phyloP scores from a whole-genome alignment of 768 basidiomycete species.

The Dacryopinax spathularia region DNA sequence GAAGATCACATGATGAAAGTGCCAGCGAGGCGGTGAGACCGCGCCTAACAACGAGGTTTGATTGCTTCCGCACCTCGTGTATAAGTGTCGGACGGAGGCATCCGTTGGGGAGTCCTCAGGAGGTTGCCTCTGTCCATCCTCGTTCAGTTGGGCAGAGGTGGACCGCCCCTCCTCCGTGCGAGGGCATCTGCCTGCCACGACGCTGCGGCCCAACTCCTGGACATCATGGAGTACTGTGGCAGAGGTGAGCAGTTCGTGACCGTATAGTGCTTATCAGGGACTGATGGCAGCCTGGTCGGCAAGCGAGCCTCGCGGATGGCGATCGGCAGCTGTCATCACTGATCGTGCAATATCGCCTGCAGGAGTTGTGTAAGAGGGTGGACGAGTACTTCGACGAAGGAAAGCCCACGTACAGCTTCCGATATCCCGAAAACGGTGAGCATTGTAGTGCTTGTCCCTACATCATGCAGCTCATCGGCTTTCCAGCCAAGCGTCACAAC shows the following conservation, averaged over 20 bases:
- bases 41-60: too few species aligned
- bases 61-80: background rate
- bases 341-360: background rate
- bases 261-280: too few species aligned
- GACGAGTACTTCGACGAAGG: conserved; percentile 1
- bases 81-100: background rate
- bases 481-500: too few species aligned
- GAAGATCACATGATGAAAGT: too few species aligned
- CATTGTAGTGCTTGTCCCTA: too few species aligned
- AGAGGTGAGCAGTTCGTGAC: too few species aligned
- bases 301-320: too few species aligned
- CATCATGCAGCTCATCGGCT: too few species aligned
- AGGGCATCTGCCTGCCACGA: background rate
- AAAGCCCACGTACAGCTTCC: background rate
- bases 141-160: background rate
- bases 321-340: background rate
- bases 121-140: background rate
- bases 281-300: too few species aligned
- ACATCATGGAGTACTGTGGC: too few species aligned
- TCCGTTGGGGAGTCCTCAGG: background rate
- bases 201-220: background rate
- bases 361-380: background rate
- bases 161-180: background rate
- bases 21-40: background rate
- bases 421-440: too few species aligned